Conservation (phyloP, 2,329 filamentous ascomycete genomes). For the Onygenales sp. region DNA sequence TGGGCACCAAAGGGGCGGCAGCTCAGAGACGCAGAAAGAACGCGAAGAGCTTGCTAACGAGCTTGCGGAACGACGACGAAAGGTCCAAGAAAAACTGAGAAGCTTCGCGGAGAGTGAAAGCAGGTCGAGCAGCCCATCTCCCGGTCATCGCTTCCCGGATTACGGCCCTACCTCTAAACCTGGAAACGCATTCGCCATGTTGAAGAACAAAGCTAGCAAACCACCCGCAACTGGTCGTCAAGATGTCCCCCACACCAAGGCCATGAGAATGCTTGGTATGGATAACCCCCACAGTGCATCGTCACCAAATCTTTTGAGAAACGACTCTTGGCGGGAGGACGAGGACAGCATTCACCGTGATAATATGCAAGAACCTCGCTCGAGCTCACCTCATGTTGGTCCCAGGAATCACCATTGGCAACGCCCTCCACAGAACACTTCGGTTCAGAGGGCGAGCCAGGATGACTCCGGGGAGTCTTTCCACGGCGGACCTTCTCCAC, state of each 20-base stretch:
- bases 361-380: constrained; percentile 27
- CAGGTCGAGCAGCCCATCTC: constrained; percentile 34
- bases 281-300: constrained; percentile 22
- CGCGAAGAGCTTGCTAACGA: constrained; percentile 40
- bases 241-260: constrained; percentile 25
- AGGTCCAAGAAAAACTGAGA: constrained; percentile 39
- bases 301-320: constrained; percentile 24
- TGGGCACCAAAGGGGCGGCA: constrained; percentile 35
- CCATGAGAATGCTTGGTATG: constrained; percentile 33
- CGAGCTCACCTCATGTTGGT: constrained; percentile 28
- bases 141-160: constrained; percentile 26
- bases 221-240: constrained; percentile 19
- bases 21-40: constrained; percentile 40
- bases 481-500: constrained; percentile 25
- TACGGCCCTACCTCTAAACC: constrained; percentile 19
- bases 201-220: constrained; percentile 34
- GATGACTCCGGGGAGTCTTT: constrained; percentile 27
- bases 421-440: constrained; percentile 6
- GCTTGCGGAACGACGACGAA: constrained; percentile 37
- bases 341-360: constrained; percentile 22
- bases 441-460: constrained; percentile 19
- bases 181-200: constrained; percentile 35
- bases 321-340: constrained; percentile 30
- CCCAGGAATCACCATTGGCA: constrained; percentile 12
- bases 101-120: constrained; percentile 34